A percentile compares a stretch with the other conserved stretches of the same genome.
These are phyloP conservation scores for Protea cynaroides DNA, from an alignment of 164 flowering plant genomes.

Conservation along the genomic window DNA sequence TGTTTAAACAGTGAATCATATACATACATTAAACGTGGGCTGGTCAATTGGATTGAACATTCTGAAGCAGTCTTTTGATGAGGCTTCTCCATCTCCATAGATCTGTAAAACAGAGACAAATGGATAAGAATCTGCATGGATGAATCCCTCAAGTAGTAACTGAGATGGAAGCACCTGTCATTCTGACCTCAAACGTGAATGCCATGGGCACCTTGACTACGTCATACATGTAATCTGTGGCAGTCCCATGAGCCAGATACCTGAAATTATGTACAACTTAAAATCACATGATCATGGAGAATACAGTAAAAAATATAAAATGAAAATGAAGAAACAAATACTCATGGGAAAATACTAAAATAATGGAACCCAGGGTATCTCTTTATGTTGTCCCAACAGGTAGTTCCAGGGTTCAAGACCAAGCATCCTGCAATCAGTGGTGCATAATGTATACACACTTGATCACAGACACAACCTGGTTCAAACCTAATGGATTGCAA, in stretches of 20 bases:
- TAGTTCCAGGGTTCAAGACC: not conserved
- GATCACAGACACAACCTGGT: not conserved
- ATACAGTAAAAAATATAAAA: not conserved
- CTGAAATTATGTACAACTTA: conserved; percentile 25
- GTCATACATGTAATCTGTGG: conserved; percentile 95
- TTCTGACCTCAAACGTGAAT: conserved; percentile 94
- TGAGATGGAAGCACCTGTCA: not conserved
- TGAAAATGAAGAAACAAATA: not conserved
- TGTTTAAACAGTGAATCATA: conserved; percentile 8
- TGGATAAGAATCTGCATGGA: not conserved
- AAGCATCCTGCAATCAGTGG: not conserved
- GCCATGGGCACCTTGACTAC: conserved; percentile 85
- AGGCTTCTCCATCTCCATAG: conserved; percentile 72
- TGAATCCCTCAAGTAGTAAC: not conserved
- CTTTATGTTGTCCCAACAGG: too few relatives aligned
- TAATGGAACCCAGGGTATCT: too few relatives aligned
- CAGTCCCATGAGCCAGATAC: conserved; percentile 97
- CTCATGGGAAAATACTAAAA: not conserved
- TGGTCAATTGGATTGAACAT: conserved; percentile 92
- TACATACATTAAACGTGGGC: conserved; percentile 70
- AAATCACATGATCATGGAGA: not conserved
- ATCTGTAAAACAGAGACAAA: conserved; percentile 42
- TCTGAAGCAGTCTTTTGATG: conserved; percentile 80
- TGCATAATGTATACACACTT: not conserved
- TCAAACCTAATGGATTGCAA: not conserved